Base-by-base conservation (phyloP, 345 rosid species). In the Lepidium didymum region DNA sequence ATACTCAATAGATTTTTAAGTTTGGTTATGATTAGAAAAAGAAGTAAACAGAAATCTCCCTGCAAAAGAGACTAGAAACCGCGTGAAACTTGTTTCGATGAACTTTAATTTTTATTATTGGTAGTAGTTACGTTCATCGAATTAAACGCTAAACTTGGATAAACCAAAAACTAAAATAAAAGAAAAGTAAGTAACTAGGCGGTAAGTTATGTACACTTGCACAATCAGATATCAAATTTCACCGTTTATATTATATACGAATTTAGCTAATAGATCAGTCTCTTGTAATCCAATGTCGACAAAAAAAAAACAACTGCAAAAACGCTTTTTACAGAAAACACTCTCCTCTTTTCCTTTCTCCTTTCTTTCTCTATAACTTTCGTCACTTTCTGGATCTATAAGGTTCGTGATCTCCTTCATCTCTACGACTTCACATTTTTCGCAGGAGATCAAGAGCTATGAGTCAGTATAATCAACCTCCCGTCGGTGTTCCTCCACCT, bases 401-500 rank as follows among this genome's bases (percentile, higher is more conserved):
- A 34, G 58, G 10, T 55, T 71, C 29, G 14, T 50, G 33, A 19
- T 58, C 65, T 56, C 72, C 44, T 66, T 36, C 15, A 5, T 33
- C 1, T 62, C 49, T 23, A 7, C 73, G 6, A 9, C 3, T 37
- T 29, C 7, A n/a, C 18, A 0, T 44, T 18, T n/a, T 64, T 14
- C 38, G 12, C 14, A 23, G 59, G 59, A 69, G 73, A 69, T 69
- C 58, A 69, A 50, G 1, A 19, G 69, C 45, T 33, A 91, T 91
- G 98, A 87, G 92, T 72, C 86, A 92, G 67, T 87, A 92, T 85
- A 86, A 86, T 73, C 96, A 87, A 70, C 91, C 86, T 16, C 98
- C 98, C 12, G 92, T 92, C 1, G 96, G 98, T 9, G 95, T 82
- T 51, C 98, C 98, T 56, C 98, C 96, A 67, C 87, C 91, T 64